Conservation (phyloP, 2,329 filamentous ascomycete species). For the Didymella lethalis region DNA sequence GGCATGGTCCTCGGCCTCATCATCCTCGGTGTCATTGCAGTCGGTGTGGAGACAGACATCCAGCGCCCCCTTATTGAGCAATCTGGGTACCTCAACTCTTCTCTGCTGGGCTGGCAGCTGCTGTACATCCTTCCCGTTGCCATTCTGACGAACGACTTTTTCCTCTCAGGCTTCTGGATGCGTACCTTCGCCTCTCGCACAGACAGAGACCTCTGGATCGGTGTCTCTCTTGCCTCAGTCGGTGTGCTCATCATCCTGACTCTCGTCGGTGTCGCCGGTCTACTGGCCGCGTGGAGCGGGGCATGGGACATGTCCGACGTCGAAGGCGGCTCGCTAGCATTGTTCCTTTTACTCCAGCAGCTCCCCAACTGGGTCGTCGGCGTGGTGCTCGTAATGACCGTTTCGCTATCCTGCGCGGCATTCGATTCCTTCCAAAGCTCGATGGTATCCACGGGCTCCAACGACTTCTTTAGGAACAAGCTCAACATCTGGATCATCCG, state of each 20-base stretch:
- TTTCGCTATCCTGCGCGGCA: conserved; percentile 76
- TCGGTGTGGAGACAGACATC: conserved; percentile 77
- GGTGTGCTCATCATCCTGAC: conserved; percentile 72
- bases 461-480: conserved; percentile 84
- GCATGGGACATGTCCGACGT: conserved; percentile 70
- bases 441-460: conserved; percentile 85
- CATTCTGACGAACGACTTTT: conserved; percentile 85
- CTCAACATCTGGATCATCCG: conserved; percentile 80
- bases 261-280: conserved; percentile 74
- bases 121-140: conserved; percentile 85
- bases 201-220: conserved; percentile 79
- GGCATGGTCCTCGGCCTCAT: conserved; percentile 78
- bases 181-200: conserved; percentile 82
- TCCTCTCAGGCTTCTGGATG: conserved; percentile 84
- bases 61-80: conserved; percentile 71
- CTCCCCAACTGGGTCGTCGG: conserved; percentile 84
- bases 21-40: conserved; percentile 77
- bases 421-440: conserved; percentile 84
- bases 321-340: conserved; percentile 71
- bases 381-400: conserved; percentile 81
- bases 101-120: conserved; percentile 81
- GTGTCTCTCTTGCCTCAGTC: conserved; percentile 71
- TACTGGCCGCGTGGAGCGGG: conserved; percentile 81
- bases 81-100: conserved; percentile 73
- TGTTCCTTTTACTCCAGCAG: conserved; percentile 76